phyloP scores from a whole-genome alignment of 2,329 filamentous ascomycete genomes.

The Shiraia bambusicola region DNA sequence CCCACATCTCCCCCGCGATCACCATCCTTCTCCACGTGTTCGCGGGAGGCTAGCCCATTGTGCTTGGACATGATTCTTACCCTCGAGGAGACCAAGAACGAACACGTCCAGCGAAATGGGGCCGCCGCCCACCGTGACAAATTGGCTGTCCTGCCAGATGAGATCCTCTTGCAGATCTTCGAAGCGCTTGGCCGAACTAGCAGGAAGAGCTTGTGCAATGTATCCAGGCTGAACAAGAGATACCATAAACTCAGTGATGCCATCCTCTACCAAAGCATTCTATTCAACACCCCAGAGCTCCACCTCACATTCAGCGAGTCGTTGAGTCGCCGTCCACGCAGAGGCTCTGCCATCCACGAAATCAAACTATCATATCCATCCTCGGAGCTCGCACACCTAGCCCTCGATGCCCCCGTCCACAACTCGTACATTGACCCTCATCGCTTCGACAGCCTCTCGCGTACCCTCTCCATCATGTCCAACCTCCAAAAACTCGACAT shows the following conservation, averaged over 20 bases:
- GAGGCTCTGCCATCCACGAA: slow-evolving; percentile 37
- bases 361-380: slow-evolving; percentile 35
- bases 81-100: neutral
- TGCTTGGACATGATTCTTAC: slow-evolving; percentile 1
- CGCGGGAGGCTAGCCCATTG: slow-evolving; percentile 3
- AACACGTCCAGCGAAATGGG: neutral
- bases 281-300: slow-evolving; percentile 35
- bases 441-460: slow-evolving; percentile 33
- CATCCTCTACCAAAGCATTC: slow-evolving; percentile 34
- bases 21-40: slow-evolving; percentile 15
- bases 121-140: slow-evolving; percentile 8
- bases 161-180: slow-evolving; percentile 35
- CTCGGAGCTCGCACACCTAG: slow-evolving; percentile 32
- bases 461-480: slow-evolving; percentile 36
- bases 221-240: slow-evolving; percentile 32
- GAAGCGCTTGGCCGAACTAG: slow-evolving; percentile 27
- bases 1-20: slow-evolving; percentile 1
- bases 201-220: slow-evolving; percentile 31
- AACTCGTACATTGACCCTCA: slow-evolving; percentile 26
- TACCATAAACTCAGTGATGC: slow-evolving; percentile 36
- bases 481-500: slow-evolving; percentile 38
- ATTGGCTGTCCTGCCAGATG: slow-evolving; percentile 29
- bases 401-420: slow-evolving; percentile 30
- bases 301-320: slow-evolving; percentile 40
- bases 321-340: slow-evolving; percentile 30